These are phyloP conservation scores for Candida bentonensis DNA, from an alignment of 805 yeast species.

Conservation along the genomic window DNA sequence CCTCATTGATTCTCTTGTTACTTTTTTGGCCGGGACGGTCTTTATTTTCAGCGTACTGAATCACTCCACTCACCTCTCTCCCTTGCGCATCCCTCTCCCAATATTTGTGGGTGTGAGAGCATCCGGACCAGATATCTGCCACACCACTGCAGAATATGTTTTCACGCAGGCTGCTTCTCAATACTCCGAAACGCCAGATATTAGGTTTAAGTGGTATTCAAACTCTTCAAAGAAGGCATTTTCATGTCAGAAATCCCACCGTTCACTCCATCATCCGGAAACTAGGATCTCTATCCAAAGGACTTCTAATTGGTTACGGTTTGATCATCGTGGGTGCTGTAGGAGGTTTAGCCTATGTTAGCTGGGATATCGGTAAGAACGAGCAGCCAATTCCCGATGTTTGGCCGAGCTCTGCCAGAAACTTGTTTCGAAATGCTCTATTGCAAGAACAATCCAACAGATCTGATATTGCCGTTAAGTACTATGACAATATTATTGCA, in stretches of 20 bases:
- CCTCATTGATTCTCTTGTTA: no score
- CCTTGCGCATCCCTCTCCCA: no score
- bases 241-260: background rate
- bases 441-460: slow-evolving; percentile 7
- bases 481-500: slow-evolving; percentile 13
- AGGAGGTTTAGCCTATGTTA: slow-evolving; percentile 5
- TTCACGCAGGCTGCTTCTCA: no score
- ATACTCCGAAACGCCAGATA: no score
- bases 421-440: slow-evolving; percentile 9
- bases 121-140: no score
- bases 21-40: no score
- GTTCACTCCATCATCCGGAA: background rate
- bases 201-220: no score
- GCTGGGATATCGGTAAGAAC: slow-evolving; percentile 3
- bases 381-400: slow-evolving; percentile 12
- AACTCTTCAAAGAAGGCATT: no score
- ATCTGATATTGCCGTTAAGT: slow-evolving; percentile 8
- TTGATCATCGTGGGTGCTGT: slow-evolving; percentile 2
- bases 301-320: slow-evolving; percentile 2
- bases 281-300: slow-evolving; percentile 3
- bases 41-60: no score
- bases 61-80: no score
- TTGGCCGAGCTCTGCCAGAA: slow-evolving; percentile 9
- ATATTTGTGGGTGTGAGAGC: no score
- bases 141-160: no score